Base-by-base conservation (phyloP, 495 filamentous ascomycete genomes). In the Hypoxylon fuscum region DNA sequence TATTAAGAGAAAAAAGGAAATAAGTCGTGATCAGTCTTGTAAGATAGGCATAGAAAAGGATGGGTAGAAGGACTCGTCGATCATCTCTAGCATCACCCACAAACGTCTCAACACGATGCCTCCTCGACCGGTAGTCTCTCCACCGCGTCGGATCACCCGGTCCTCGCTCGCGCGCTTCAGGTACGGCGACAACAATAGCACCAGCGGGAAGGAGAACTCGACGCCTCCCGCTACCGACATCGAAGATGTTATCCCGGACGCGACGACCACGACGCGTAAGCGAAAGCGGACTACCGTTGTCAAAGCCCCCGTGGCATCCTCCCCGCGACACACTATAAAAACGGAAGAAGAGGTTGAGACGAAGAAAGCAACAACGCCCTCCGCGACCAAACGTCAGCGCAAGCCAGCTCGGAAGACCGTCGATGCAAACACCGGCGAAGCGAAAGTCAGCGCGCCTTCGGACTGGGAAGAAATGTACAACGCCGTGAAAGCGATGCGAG, bases 401-500 rank as follows among this genome's bases (percentile, higher is more conserved):
- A 81, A 85, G 47, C 90, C 90, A 5, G 87, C 89, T 1, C 84
- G 88, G 40, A 87, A 82, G 59, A 78, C 84, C 40, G 82, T 85
- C 66, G 79, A 79, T 48, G 76, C 82, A 6, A 71, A 82, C 46
- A 78, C 77, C 3, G 88, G 86, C 21, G 77, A 75, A 18, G 61
- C 81, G 2, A 81, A 75, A 22, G 74, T 90, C 35, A 42, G 84
- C 42, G 84, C 95, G 2, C 96, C 95, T 0, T 81, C 86, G 0
- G 84, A 91, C 69, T 98, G 95, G 95, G 88, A 92, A 51, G 82
- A 87, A 21, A 87, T 96, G 46, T 98, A 97, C 74, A 74, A 81
- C 32, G 79, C 85, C 0, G 88, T 93, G 31, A 88, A 87, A 63
- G 83, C 84, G 66, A 97, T 97, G 91, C 87, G 95, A 1, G 80